Base-by-base conservation (phyloP, 1,284 basidiomycete species). In the Volvariella volvacea region DNA sequence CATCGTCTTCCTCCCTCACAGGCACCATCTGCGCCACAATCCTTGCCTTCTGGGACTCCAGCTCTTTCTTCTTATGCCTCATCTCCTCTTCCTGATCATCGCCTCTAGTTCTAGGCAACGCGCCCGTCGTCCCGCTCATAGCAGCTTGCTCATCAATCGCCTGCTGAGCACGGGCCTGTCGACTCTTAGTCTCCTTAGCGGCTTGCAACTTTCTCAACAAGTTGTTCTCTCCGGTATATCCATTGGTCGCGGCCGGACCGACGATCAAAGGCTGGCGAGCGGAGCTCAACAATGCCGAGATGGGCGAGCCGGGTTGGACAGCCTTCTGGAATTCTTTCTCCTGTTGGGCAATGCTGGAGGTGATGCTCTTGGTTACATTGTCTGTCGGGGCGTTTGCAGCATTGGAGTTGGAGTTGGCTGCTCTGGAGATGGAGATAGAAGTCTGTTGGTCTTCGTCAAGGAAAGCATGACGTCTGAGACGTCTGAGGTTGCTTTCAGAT, bases 301-400 rank as follows among this genome's bases (percentile, higher is more conserved):
- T 95, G 0, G 96, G 95, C 52, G 85, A 90, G 42, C 91, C 92
- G 3, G 95, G 96, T 59, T 94, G 89, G 2, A 98, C 89, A 1
- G 93, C 96, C 55, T 88, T 85, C 67, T 92, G 84, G 79, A 96
- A 95, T 63, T 97, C 94, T 57, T 88, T 83, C 75, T 99, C 94
- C 61, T 94, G 90, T 55, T 92, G 87, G 3, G 84, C 79, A 50
- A 89, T 82, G 42, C 71, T 83, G 4, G 74, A 75, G 2, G 73
- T 77, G 31, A 71, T 67, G 17, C 66, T 72, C 55, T 68, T 71
- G 33, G 55, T 53, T 6, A 28, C 12, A 12, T 28, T 12, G 48
- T 58, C 59, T 15, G 56, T 56, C 14, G 56, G 37, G 42, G 48
- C 34, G 51, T 53, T n/a, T 40, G 49, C 28, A 15, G 48, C 40